These are phyloP conservation scores for Rhizophagus sp. DNA, from an alignment of 192 early-diverging fungal genomes.

Conservation along the genomic window DNA sequence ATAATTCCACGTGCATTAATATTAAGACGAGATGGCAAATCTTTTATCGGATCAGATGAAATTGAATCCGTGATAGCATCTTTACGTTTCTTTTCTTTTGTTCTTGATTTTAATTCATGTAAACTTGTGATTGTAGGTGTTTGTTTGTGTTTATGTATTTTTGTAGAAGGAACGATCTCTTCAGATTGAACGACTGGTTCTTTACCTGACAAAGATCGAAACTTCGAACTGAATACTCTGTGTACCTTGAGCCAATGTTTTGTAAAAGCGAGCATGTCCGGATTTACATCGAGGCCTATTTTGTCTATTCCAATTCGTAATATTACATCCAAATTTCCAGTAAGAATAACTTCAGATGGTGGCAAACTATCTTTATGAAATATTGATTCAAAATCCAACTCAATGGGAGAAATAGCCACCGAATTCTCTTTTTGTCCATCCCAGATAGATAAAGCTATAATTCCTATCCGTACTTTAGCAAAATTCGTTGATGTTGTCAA, in stretches of 20 bases:
- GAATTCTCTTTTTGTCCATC: slow-evolving; percentile 55
- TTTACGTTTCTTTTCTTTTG: slow-evolving; percentile 25
- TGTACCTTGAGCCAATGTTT: slow-evolving; percentile 58
- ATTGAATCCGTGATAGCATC: neutral
- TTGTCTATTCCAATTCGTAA: slow-evolving; percentile 40
- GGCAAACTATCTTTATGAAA: slow-evolving; percentile 17
- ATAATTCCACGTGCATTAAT: slow-evolving; percentile 49
- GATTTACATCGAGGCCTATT: slow-evolving; percentile 49
- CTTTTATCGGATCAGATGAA: slow-evolving; percentile 14
- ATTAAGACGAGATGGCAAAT: slow-evolving; percentile 44
- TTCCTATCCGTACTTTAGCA: slow-evolving; percentile 43
- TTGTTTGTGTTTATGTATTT: slow-evolving; percentile 10
- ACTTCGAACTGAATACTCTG: slow-evolving; percentile 49
- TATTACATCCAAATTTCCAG: slow-evolving; percentile 48
- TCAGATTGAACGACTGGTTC: slow-evolving; percentile 24
- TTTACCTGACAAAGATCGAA: slow-evolving; percentile 32
- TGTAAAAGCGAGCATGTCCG: slow-evolving; percentile 55
- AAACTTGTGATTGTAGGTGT: slow-evolving; percentile 12
- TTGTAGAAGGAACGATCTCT: neutral
- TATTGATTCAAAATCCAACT: slow-evolving; percentile 39
- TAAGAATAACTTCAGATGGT: neutral
- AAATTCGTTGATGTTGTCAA: slow-evolving; percentile 38
- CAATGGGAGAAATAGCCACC: slow-evolving; percentile 38
- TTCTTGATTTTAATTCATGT: slow-evolving; percentile 31
- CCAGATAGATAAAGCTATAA: slow-evolving; percentile 48